Evolutionary conservation across 495 filamentous ascomycete genomes (phyloP).

Genomic region (Rusavskia elegans): DNA sequence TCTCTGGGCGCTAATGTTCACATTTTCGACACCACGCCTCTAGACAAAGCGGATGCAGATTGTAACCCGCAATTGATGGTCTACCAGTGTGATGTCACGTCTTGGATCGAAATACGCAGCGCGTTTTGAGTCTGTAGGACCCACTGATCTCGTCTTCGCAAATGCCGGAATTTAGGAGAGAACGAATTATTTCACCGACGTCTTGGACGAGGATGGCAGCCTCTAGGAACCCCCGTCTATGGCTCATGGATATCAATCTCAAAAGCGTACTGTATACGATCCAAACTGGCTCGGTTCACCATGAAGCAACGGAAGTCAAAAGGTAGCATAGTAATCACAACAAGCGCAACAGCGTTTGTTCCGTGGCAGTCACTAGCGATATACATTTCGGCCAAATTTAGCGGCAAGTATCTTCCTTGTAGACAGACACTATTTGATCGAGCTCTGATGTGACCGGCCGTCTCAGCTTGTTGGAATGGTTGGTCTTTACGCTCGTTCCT

Average conservation of each 20-base stretch:
- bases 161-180: constrained; percentile 17
- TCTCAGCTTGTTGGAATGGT: no score
- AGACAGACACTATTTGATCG: no score
- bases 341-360: constrained; percentile 18
- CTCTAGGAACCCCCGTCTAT: constrained; percentile 11
- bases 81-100: constrained; percentile 10
- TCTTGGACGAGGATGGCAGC: constrained; percentile 1
- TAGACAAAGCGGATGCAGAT: constrained; percentile 12
- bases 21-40: constrained; percentile 12
- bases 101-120: constrained; percentile 2
- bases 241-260: constrained; percentile 18
- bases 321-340: constrained; percentile 20
- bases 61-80: constrained; percentile 9
- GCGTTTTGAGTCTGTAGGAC: no score
- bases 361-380: constrained; percentile 17
- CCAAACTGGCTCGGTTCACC: constrained; percentile 14
- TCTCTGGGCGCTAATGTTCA: constrained; percentile 10
- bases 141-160: no score
- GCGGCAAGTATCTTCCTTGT: constrained; percentile 7
- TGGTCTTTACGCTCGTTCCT: constrained; percentile 14
- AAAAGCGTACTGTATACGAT: constrained; percentile 12
- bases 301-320: constrained; percentile 10
- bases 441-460: no score
- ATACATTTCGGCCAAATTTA: constrained; percentile 15
- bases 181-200: constrained; percentile 2